Conservation (phyloP, 176 grass and related monocot species). For the Pontederia paniculata region DNA sequence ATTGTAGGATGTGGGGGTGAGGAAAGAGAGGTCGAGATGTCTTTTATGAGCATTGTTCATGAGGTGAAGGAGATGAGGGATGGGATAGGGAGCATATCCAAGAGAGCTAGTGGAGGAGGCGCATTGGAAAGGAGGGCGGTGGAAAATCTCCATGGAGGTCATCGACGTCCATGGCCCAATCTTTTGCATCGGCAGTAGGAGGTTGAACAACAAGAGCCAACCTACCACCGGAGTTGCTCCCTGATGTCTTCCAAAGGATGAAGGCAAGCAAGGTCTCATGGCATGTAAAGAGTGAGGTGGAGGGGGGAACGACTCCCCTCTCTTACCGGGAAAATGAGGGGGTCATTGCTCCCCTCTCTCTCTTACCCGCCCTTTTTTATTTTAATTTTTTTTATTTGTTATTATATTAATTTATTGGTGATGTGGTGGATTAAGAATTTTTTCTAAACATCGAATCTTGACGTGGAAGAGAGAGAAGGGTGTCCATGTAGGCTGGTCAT, state of each 20-base stretch:
- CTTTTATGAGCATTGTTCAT: conserved; percentile 69
- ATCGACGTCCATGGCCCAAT: conserved; percentile 46
- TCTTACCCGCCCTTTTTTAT: no score
- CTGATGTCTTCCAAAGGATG: conserved; percentile 84
- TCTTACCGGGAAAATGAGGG: no score
- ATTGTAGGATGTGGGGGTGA: background rate
- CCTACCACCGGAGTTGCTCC: conserved; percentile 75
- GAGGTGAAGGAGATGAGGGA: conserved; percentile 93
- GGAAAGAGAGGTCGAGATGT: conserved; percentile 34
- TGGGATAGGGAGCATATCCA: conserved; percentile 73
- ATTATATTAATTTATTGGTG: no score
- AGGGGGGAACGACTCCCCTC: no score
- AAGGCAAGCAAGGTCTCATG: conserved; percentile 68
- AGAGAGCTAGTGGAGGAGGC: conserved; percentile 24
- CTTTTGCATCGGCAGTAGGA: conserved; percentile 28
- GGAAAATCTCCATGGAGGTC: conserved; percentile 27
- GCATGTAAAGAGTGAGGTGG: no score
- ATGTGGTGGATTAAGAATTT: no score
- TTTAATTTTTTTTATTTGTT: no score
- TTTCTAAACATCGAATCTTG: no score
- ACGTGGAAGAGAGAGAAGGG: no score
- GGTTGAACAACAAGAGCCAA: conserved; percentile 52
- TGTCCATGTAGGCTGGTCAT: no score
- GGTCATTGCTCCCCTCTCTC: no score
- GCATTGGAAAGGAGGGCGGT: conserved; percentile 13